Base-by-base conservation (phyloP, 176 grass and related monocot species). In the Bromus sterilis region DNA sequence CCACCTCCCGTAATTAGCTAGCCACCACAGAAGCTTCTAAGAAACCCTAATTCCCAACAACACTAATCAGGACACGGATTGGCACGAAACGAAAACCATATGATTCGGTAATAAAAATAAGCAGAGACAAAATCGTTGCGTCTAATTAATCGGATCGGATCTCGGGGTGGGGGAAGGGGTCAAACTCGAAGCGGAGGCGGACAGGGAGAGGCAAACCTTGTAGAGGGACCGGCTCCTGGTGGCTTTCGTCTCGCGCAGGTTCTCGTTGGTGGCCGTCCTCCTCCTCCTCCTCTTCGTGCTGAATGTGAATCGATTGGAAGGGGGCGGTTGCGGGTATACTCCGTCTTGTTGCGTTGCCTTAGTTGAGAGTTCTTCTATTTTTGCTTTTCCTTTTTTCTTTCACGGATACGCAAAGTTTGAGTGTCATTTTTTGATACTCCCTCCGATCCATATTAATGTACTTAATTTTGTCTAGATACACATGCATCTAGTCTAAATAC, bases 21-120 rank as follows among this genome's bases (percentile, higher is more conserved):
- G 9, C 11, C 40, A 11, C 58, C 65, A 18, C 58, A 42, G 75
- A 79, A 18, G 23, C 74, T 4, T 25, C 25, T 1, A 0, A 2
- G n/a, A 41, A 88, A 83, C 74, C 65, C 87, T 89, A 85, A 80
- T 61, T 18, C 2, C 72, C 30, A 34, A 30, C 20, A 8, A 3
- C 33, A 53, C 13, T 30, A 55, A 64, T 76, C 61, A 85, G 66
- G 64, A 8, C 74, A 48, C 33, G 16, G 74, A 85, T 62, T 69
- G 56, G 13, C 70, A 25, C 11, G 11, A 33, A 46, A 23, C 37
- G 1, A 24, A n/a, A 23, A 25, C 6, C 39, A 1, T 13, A 66
- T 6, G 51, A 48, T 21, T 51, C n/a, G 39, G 11, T 11, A n/a
- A n/a, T n/a, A n/a, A 2, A 37, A 21, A 11, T 23, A 23, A 35